Percentiles rank a stretch among this genome's conserved stretches.
phyloP scores from a whole-genome alignment of 2,329 filamentous ascomycete species.

The Colletotrichum orchidophilum region DNA sequence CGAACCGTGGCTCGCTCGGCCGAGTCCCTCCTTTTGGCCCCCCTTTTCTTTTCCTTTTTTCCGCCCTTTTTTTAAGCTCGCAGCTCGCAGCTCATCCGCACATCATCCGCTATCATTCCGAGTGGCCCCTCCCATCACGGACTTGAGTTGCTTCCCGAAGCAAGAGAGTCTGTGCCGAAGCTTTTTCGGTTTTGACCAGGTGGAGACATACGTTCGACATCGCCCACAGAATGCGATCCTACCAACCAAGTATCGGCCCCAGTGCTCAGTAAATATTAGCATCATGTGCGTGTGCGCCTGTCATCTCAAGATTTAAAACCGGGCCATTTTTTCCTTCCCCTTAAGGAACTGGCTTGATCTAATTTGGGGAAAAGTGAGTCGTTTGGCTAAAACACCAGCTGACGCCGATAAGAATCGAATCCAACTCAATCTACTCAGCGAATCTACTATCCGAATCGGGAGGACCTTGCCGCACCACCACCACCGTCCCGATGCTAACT shows the following conservation, averaged over 20 bases:
- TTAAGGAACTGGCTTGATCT: too few relatives aligned
- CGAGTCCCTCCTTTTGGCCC: not conserved
- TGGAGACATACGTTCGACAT: not conserved
- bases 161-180: not conserved
- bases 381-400: too few relatives aligned
- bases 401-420: too few relatives aligned
- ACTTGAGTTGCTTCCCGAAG: not conserved
- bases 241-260: not conserved
- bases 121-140: not conserved
- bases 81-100: not conserved
- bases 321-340: not conserved
- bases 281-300: not conserved
- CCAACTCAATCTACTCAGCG: not conserved
- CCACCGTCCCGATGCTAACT: not conserved
- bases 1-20: conserved; percentile 12
- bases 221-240: not conserved
- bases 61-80: not conserved
- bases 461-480: not conserved
- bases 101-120: not conserved
- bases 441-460: not conserved
- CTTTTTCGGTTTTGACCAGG: not conserved
- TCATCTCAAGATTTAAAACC: not conserved
- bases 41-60: not conserved
- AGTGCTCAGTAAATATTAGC: not conserved
- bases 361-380: not conserved